Evolutionary conservation across 2,329 filamentous ascomycete genomes (phyloP).

Genomic region (Botrytis galanthina): DNA sequence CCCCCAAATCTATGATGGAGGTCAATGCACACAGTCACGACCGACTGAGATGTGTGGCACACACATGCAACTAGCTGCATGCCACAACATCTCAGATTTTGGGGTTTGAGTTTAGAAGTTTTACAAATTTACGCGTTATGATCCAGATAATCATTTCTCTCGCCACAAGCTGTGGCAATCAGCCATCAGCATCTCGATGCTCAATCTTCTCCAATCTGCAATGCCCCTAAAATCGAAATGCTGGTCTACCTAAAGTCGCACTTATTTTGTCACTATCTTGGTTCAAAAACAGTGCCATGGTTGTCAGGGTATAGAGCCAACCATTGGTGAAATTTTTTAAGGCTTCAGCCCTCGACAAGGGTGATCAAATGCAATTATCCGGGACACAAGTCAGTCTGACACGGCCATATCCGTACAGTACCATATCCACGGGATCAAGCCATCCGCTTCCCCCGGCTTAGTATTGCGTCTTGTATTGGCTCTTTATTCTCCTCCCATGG

Average conservation of each 20-base stretch:
- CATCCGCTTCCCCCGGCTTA: constrained; percentile 1
- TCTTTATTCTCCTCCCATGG: neutral
- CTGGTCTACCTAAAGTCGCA: neutral
- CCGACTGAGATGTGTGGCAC: neutral
- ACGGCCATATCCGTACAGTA: constrained; percentile 10
- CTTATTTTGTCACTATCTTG: constrained; percentile 3
- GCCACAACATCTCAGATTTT: neutral
- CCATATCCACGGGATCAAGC: constrained; percentile 18
- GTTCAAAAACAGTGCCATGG: neutral
- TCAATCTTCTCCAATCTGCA: neutral
- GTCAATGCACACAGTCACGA: constrained; percentile 2
- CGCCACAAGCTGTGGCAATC: neutral
- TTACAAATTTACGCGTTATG: neutral
- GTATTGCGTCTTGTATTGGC: neutral
- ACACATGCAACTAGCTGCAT: neutral
- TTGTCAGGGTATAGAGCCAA: constrained; percentile 4
- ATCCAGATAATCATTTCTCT: neutral
- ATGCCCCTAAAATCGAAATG: neutral
- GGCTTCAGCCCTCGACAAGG: constrained; percentile 11
- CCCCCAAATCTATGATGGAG: neutral
- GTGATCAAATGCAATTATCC: constrained; percentile 9
- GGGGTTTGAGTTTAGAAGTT: neutral
- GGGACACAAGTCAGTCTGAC: neutral
- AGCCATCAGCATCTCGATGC: neutral
- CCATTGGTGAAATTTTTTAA: constrained; percentile 5